These are phyloP conservation scores for Leccinum uliginosum DNA, from an alignment of 768 basidiomycete species.

Conservation along the genomic window DNA sequence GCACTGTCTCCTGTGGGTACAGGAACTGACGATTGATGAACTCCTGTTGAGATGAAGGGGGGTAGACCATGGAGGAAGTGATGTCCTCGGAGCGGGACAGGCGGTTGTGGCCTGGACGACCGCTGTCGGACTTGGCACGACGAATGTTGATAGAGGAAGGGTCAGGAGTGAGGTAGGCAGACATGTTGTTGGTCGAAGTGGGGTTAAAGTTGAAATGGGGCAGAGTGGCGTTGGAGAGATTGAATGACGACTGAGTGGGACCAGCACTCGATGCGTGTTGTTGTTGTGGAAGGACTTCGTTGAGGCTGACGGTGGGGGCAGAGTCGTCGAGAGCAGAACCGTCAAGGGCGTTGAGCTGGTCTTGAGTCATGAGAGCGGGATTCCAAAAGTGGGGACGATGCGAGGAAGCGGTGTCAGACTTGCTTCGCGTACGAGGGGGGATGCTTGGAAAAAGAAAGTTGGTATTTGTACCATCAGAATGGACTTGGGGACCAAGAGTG, in stretches of 20 bases:
- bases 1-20: slow-evolving; percentile 36
- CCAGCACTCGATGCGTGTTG: slow-evolving; percentile 24
- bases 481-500: slow-evolving; percentile 28
- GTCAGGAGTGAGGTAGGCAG: slow-evolving; percentile 37
- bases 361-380: slow-evolving; percentile 33
- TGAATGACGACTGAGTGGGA: slow-evolving; percentile 27
- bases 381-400: slow-evolving; percentile 56
- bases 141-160: slow-evolving; percentile 36
- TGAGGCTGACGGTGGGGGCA: slow-evolving; percentile 27
- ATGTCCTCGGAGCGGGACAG: slow-evolving; percentile 64
- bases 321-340: slow-evolving; percentile 37
- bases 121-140: slow-evolving; percentile 46
- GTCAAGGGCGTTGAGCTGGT: slow-evolving; percentile 32
- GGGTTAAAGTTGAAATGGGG: slow-evolving; percentile 35
- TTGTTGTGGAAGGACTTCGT: slow-evolving; percentile 27
- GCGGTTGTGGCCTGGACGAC: slow-evolving; percentile 43
- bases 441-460: slow-evolving; percentile 36
- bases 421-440: slow-evolving; percentile 48
- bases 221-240: slow-evolving; percentile 21
- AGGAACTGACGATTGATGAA: slow-evolving; percentile 43
- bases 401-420: slow-evolving; percentile 50
- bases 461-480: slow-evolving; percentile 35
- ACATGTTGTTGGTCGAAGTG: slow-evolving; percentile 31
- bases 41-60: slow-evolving; percentile 38
- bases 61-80: slow-evolving; percentile 27